Evolutionary conservation across 805 yeast species (phyloP).

Genomic region (Yarrowia sp.): DNA sequence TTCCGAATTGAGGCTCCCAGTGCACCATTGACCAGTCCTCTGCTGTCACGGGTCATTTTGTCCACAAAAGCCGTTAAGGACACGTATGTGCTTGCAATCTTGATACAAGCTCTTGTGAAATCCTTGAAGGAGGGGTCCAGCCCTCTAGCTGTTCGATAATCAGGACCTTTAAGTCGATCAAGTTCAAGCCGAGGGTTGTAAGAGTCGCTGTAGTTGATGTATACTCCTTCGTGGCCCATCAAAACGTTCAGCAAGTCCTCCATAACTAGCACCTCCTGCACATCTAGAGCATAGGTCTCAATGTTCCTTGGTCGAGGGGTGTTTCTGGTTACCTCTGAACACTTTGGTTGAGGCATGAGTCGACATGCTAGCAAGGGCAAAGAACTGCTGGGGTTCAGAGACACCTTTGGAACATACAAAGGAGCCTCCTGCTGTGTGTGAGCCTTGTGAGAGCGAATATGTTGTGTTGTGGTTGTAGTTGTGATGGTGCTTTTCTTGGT

Average conservation of each 20-base stretch:
- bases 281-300: conserved; percentile 5
- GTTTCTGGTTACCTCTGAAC: conserved; percentile 29
- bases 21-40: conserved; percentile 74
- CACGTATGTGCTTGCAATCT: conserved; percentile 60
- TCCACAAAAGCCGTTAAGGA: conserved; percentile 62
- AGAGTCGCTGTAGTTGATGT: conserved; percentile 63
- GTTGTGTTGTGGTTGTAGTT: conserved; percentile 18
- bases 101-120: conserved; percentile 58
- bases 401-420: conserved; percentile 15
- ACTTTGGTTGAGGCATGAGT: conserved; percentile 31
- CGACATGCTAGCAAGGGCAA: conserved; percentile 28
- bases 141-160: conserved; percentile 65
- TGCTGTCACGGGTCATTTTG: conserved; percentile 50
- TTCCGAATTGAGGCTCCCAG: conserved; percentile 60
- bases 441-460: background rate
- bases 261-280: conserved; percentile 70
- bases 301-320: conserved; percentile 12
- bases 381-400: background rate
- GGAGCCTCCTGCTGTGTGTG: conserved; percentile 22
- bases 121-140: conserved; percentile 74
- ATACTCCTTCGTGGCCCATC: conserved; percentile 64
- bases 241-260: conserved; percentile 68
- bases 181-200: conserved; percentile 50
- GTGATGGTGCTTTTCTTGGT: conserved; percentile 17
- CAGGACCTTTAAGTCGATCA: conserved; percentile 63